Evolutionary conservation across 352 stramenopile genomes (phyloP), one percentile per base, ranked within the genome.

Genomic region (Phytophthora litchii): DNA sequence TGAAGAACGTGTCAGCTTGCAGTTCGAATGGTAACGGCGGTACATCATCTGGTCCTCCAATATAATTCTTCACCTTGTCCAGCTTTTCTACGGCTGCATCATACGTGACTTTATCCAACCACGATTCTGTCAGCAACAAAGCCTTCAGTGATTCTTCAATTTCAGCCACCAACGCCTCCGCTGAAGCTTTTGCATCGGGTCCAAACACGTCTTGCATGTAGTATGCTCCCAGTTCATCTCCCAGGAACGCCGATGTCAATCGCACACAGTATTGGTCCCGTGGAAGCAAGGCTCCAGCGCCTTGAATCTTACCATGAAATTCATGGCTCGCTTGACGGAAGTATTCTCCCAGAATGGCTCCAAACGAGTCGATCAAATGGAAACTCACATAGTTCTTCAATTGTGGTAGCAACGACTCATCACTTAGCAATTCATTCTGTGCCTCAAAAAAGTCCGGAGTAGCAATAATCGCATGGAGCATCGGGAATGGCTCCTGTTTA

Each of bases 161-260:
- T 55, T 91, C 76, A 47, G 90, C 63, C 6, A 98, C 87, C 50
- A 97, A 82, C 9, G 73, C 60, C 54, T 96, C 64, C 1, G 89
- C 89, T 14, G 76, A 67, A 16, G 64, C 65, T 70, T 97, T 97
- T 27, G 76, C 80, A 2, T 83, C 63, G 21, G 78, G 65, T 55
- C 87, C 84, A 72, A 98, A 98, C 45, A 96, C 86, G 23, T 89
- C 76, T 21, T 76, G 67, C 71, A 95, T 95, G 62, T 96, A 98
- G 34, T 97, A 76, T 55, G 96, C 76, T 4, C 91, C 91, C 27
- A 98, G 49, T 49, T 93, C 79, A 60, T 96, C 88, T 32, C 91
- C 90, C 13, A 98, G 53, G 42, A 86, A 90, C 14, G 36, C 53
- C 25, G 96, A 93, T 4, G 91, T 95, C 43, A 87, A 70, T 27